phyloP scores from a whole-genome alignment of 2,329 filamentous ascomycete species.

The Paradendryphiella salina region DNA sequence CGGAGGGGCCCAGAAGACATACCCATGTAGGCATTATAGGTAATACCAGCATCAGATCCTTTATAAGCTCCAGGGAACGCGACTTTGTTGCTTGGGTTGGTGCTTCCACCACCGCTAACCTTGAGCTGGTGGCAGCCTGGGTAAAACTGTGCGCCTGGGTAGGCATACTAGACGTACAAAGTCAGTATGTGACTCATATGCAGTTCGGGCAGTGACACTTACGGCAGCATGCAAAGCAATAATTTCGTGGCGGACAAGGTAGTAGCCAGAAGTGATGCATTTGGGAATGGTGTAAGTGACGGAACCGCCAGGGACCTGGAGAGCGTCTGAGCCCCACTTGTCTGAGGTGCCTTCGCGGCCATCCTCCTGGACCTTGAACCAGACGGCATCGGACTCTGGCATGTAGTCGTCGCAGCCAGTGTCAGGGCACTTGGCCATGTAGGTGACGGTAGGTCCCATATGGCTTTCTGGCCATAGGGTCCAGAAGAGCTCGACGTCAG shows the following conservation, averaged over 20 bases:
- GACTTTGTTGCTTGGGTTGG: too few species aligned
- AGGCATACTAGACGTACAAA: too few species aligned
- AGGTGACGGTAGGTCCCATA: slow-evolving; percentile 60
- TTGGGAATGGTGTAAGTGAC: slow-evolving; percentile 59
- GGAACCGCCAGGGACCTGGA: slow-evolving; percentile 52
- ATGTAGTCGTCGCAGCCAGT: slow-evolving; percentile 55
- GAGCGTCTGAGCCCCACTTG: slow-evolving; percentile 53
- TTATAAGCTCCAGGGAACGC: slow-evolving; percentile 60
- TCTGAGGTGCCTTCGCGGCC: slow-evolving; percentile 57
- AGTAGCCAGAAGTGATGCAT: slow-evolving; percentile 58
- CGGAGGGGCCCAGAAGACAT: slow-evolving; percentile 5
- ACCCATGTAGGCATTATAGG: slow-evolving; percentile 57
- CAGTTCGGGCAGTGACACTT: too few species aligned
- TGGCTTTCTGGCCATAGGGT: slow-evolving; percentile 57
- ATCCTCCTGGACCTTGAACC: slow-evolving; percentile 60
- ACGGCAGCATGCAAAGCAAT: slow-evolving; percentile 58
- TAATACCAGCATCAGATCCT: slow-evolving; percentile 55
- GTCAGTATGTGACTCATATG: too few species aligned
- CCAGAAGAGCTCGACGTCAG: slow-evolving; percentile 59
- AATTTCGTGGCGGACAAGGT: slow-evolving; percentile 63
- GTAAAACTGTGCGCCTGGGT: slow-evolving; percentile 62
- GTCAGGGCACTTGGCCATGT: slow-evolving; percentile 63
- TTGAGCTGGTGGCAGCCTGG: slow-evolving; percentile 62
- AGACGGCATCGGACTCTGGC: slow-evolving; percentile 55
- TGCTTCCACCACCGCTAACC: slow-evolving; percentile 56